These are phyloP conservation scores for Aureobasidium sp. DNA, from an alignment of 2,329 filamentous ascomycete species.

Conservation along the genomic window DNA sequence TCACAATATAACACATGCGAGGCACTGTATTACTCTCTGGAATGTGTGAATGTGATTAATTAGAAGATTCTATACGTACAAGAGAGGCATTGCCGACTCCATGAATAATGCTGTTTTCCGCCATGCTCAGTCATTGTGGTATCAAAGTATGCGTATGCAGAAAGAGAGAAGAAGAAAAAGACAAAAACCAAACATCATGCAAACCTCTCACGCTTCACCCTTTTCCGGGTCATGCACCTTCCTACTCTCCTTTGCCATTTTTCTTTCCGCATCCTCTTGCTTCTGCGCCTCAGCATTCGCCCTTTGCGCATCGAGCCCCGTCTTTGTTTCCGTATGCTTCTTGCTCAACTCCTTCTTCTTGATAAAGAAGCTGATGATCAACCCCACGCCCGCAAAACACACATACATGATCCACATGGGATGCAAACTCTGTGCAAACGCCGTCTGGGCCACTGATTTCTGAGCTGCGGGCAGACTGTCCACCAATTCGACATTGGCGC, in stretches of 20 bases:
- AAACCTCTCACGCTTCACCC: neutral
- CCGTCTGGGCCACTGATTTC: slow-evolving; percentile 35
- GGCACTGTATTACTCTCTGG: no score
- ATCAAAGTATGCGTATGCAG: neutral
- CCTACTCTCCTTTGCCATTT: slow-evolving; percentile 14
- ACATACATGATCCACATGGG: slow-evolving; percentile 47
- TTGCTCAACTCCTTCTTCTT: slow-evolving; percentile 36
- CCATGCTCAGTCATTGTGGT: neutral
- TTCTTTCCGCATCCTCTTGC: slow-evolving; percentile 23
- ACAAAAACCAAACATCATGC: neutral
- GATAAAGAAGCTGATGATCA: slow-evolving; percentile 36
- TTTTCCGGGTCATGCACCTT: slow-evolving; percentile 11
- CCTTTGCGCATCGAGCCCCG: slow-evolving; percentile 39
- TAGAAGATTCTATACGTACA: neutral
- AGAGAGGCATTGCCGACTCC: neutral
- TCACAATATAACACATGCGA: no score
- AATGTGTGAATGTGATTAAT: neutral
- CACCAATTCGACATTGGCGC: slow-evolving; percentile 54
- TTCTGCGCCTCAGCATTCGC: slow-evolving; percentile 29
- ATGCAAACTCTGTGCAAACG: slow-evolving; percentile 38
- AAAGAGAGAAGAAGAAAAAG: neutral
- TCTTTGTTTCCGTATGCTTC: slow-evolving; percentile 44
- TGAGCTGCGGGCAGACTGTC: slow-evolving; percentile 44
- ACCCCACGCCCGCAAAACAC: slow-evolving; percentile 33
- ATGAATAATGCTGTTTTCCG: neutral